Conservation (phyloP, 1,284 basidiomycete species). For the Irpex sp. region DNA sequence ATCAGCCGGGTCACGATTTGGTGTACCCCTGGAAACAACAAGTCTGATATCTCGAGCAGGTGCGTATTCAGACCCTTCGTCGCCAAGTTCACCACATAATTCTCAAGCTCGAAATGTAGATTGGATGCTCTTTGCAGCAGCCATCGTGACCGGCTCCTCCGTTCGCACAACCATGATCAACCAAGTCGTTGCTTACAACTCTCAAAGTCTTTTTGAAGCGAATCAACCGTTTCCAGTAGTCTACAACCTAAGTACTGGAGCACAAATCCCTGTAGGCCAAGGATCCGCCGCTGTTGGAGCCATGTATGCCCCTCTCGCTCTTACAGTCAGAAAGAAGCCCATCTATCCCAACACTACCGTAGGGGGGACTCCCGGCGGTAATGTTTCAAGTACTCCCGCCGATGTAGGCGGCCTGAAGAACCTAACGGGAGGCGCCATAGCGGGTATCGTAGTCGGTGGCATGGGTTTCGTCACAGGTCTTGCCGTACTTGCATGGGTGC, state of each 20-base stretch:
- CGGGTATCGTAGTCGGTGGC: background rate
- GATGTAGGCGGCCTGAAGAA: background rate
- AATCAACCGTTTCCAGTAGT: background rate
- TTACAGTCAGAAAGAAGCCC: background rate
- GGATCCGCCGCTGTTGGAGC: slow-evolving; percentile 13
- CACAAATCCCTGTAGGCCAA: background rate
- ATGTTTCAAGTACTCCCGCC: background rate
- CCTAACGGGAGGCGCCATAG: background rate
- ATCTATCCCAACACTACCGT: background rate
- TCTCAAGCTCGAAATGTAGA: slow-evolving; percentile 10
- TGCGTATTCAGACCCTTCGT: background rate
- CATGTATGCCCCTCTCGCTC: slow-evolving; percentile 13
- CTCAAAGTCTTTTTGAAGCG: slow-evolving; percentile 13
- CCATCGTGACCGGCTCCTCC: slow-evolving; percentile 15
- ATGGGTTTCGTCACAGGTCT: background rate
- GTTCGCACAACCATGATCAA: slow-evolving; percentile 20
- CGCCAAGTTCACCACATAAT: background rate
- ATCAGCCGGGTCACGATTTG: background rate
- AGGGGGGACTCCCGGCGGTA: background rate
- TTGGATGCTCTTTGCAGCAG: slow-evolving; percentile 24
- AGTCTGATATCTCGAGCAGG: background rate
- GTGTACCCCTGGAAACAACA: background rate
- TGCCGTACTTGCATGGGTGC: too few relatives aligned
- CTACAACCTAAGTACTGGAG: background rate
- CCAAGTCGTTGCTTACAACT: slow-evolving; percentile 8